A percentile compares a stretch with the other conserved stretches of the same genome.
Conservation (phyloP, 2,329 filamentous ascomycete genomes). For the Phaeosphaeria sp. region DNA sequence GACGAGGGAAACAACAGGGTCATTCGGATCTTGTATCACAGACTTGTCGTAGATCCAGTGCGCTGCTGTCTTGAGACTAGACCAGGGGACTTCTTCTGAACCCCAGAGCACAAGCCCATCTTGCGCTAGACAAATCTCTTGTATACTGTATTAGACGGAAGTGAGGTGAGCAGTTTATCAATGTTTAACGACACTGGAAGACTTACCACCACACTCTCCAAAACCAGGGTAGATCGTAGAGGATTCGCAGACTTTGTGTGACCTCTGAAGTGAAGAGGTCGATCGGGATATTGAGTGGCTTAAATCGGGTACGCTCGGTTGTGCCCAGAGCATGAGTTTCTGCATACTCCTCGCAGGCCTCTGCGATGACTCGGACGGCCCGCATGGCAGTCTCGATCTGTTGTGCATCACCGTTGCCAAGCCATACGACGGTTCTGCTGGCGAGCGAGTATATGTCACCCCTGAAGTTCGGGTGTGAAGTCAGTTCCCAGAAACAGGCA, state of each 20-base stretch:
- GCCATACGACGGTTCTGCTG: conserved; percentile 10
- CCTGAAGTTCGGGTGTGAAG: too few species aligned
- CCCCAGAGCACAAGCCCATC: background rate
- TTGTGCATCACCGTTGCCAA: background rate
- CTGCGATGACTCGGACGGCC: too few species aligned
- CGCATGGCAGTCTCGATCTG: too few species aligned
- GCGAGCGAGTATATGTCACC: conserved; percentile 13
- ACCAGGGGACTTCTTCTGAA: background rate
- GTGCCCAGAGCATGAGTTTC: too few species aligned
- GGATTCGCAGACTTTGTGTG: background rate
- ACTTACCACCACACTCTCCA: background rate
- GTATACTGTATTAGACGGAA: background rate
- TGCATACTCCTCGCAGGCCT: too few species aligned
- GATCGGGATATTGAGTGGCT: background rate
- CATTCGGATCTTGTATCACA: too few species aligned
- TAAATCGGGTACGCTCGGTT: background rate
- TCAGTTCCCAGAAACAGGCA: too few species aligned
- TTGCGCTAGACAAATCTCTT: background rate
- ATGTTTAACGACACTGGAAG: too few species aligned
- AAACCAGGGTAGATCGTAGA: background rate
- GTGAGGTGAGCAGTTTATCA: too few species aligned
- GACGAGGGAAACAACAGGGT: too few species aligned
- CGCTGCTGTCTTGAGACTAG: background rate
- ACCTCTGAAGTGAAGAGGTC: background rate
- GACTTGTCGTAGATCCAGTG: background rate